phyloP scores from a whole-genome alignment of 2,329 filamentous ascomycete genomes.

The Lasiodiplodia citricola region DNA sequence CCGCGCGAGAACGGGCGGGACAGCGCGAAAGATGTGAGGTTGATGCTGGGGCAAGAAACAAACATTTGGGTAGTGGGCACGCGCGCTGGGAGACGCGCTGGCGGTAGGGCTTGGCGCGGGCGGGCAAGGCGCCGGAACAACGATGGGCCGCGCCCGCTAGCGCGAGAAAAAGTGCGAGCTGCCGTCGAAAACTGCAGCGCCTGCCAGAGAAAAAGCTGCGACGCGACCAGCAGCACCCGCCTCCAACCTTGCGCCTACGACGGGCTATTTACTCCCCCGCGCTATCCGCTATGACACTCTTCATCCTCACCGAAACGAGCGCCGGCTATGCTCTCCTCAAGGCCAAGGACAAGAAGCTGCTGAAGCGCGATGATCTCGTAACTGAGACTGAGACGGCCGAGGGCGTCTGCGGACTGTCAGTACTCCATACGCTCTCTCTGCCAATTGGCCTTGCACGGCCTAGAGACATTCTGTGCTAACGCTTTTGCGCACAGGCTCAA shows the following conservation, averaged over 20 bases:
- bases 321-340: slow-evolving; percentile 98
- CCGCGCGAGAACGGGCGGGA: background rate
- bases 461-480: slow-evolving; percentile 5
- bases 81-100: slow-evolving; percentile 19
- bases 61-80: background rate
- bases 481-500: slow-evolving; percentile 67
- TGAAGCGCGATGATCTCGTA: slow-evolving; percentile 82
- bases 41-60: background rate
- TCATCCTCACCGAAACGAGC: slow-evolving; percentile 92
- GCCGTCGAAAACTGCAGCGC: slow-evolving; percentile 21
- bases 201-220: slow-evolving; percentile 26
- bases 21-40: background rate
- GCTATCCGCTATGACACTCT: slow-evolving; percentile 74
- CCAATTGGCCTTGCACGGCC: background rate
- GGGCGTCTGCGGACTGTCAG: slow-evolving; percentile 84
- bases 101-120: slow-evolving; percentile 13
- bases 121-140: slow-evolving; percentile 14
- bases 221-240: slow-evolving; percentile 21
- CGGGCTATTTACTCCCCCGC: slow-evolving; percentile 21
- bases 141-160: background rate
- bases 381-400: slow-evolving; percentile 79
- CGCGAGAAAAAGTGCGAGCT: slow-evolving; percentile 26
- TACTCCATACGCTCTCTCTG: slow-evolving; percentile 34
- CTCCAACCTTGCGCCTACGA: slow-evolving; percentile 20
- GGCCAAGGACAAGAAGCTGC: slow-evolving; percentile 96